Base-by-base conservation (phyloP, 495 filamentous ascomycete genomes). In the Lasiosphaeria ovina region DNA sequence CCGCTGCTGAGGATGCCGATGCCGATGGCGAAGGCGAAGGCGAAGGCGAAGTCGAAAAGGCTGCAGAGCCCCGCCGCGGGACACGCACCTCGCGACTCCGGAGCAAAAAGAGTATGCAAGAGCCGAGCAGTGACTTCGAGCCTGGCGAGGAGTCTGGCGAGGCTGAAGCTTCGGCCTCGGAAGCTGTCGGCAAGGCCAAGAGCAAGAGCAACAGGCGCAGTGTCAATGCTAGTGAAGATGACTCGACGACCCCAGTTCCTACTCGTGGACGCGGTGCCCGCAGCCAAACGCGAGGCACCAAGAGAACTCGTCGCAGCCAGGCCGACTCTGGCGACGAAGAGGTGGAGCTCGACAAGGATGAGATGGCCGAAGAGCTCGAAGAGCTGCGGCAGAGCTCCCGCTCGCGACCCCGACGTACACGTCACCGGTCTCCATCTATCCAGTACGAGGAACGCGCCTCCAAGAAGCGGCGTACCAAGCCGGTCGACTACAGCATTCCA, bases 91-190 rank as follows among this genome's bases (percentile, higher is more conserved):
- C 73, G 47, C 60, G 64, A 7, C 63, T 69, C 55, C 71, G 74
- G 31, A 80, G 81, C 63, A 80, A 88, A 68, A 83, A 82, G 54
- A 83, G 80, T 33, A 61, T 72, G 6, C 71, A 79, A 45, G 86
- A 92, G 59, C 88, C 89, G 14, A 91, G 88, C 65, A 94, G 90
- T 69, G 92, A 97, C 63, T 96, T 96, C 66, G 91, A 96, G 66
- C 91, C 91, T 7, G 82, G 82, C 7, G 85, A 86, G 53, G 87
- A 87, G 36, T 82, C 77, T 0, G 82, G 76, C 45, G 84, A 83
- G 4, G 83, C 79, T 6, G 74, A 78, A 16, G 60, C 64, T 9
- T 79, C 77, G 0, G 82, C 50, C 8, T 77, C 75, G 12, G 81
- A 82, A 40, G 68, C 67, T 24, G 55, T 64, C 1, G 45, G 69